Evolutionary conservation across 2,329 filamentous ascomycete species (phyloP).

Genomic region (Fusarium albosuccineum): DNA sequence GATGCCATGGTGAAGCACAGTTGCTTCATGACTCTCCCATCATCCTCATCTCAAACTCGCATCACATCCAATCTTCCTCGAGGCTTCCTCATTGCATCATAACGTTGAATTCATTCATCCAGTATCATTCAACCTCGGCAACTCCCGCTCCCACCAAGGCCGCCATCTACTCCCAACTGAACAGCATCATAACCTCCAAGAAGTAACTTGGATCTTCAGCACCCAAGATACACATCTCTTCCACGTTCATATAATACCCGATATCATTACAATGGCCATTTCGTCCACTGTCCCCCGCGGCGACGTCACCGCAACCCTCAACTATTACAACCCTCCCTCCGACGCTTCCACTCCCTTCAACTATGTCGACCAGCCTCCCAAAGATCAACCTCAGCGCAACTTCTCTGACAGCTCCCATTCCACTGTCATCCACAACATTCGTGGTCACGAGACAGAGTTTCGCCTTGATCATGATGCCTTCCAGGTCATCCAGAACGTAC

Average conservation of each 20-base stretch:
- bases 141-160: neutral
- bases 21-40: slow-evolving; percentile 15
- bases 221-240: neutral
- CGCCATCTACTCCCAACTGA: neutral
- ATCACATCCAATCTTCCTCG: neutral
- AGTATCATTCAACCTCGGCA: slow-evolving; percentile 13
- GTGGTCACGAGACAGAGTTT: slow-evolving; percentile 76
- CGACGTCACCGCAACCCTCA: slow-evolving; percentile 71
- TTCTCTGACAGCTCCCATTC: slow-evolving; percentile 63
- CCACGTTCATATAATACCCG: slow-evolving; percentile 6
- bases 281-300: slow-evolving; percentile 65
- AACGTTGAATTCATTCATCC: neutral
- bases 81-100: neutral
- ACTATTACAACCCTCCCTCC: slow-evolving; percentile 73
- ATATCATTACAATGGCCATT: slow-evolving; percentile 54
- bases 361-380: slow-evolving; percentile 74
- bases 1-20: slow-evolving; percentile 8
- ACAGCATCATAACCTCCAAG: neutral
- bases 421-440: slow-evolving; percentile 78
- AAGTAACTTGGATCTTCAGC: neutral
- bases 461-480: slow-evolving; percentile 82
- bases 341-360: slow-evolving; percentile 73
- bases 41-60: neutral
- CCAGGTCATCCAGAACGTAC: slow-evolving; percentile 70
- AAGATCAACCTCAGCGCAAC: slow-evolving; percentile 75